Evolutionary conservation across 1,284 basidiomycete species (phyloP).

Genomic region (Melampsora larici-populina): DNA sequence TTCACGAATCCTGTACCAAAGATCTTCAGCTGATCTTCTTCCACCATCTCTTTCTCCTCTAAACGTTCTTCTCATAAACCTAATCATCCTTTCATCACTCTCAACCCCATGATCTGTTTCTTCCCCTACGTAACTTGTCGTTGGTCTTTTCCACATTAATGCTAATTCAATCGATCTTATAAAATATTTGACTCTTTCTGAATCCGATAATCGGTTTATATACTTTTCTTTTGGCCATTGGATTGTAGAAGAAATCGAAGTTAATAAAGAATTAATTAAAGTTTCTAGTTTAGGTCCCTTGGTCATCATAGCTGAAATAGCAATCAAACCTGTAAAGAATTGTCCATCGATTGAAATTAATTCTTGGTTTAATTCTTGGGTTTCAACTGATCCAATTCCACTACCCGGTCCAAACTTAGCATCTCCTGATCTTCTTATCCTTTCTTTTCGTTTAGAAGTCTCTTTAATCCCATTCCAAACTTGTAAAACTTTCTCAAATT

Average conservation of each 20-base stretch:
- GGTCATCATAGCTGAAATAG: slow-evolving; percentile 2
- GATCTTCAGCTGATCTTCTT: slow-evolving; percentile 6
- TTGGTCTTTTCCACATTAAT: slow-evolving; percentile 16
- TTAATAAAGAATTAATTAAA: slow-evolving; percentile 8
- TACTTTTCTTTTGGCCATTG: not conserved
- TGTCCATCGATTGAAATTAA: slow-evolving; percentile 12
- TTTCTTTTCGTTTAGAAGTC: not conserved
- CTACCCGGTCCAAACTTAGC: not conserved
- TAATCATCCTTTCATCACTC: slow-evolving; percentile 18
- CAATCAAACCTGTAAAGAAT: slow-evolving; percentile 35
- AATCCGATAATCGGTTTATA: slow-evolving; percentile 2
- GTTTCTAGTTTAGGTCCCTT: not conserved
- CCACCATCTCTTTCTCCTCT: not conserved
- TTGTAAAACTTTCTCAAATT: slow-evolving; percentile 1
- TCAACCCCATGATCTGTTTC: not conserved
- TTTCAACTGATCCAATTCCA: not conserved
- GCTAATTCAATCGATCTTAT: slow-evolving; percentile 18
- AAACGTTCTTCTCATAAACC: slow-evolving; percentile 18
- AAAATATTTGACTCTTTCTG: slow-evolving; percentile 10
- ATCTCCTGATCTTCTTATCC: not conserved
- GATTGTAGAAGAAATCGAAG: slow-evolving; percentile 11
- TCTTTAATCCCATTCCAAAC: slow-evolving; percentile 24
- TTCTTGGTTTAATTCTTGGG: not conserved
- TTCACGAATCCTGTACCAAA: slow-evolving; percentile 12
- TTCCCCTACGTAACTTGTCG: too few relatives aligned